Evolutionary conservation across 352 stramenopile species (phyloP).

Genomic region (Pythium myriotylum): DNA sequence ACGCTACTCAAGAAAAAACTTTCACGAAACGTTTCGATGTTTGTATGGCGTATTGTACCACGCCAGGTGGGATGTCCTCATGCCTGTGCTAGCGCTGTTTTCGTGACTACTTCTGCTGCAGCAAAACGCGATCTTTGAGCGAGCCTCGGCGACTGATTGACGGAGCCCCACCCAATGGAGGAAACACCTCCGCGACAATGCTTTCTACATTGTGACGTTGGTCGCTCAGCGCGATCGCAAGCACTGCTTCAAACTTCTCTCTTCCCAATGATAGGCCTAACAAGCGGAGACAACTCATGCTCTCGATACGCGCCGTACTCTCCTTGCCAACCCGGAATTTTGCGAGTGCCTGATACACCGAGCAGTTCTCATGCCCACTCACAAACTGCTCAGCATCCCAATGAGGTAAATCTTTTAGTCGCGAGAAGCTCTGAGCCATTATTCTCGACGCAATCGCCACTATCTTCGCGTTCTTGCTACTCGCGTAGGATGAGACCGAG

Average conservation of each 20-base stretch:
- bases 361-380: constrained; percentile 5
- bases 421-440: constrained; percentile 39
- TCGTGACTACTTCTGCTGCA: constrained; percentile 1
- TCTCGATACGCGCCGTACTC: constrained; percentile 41
- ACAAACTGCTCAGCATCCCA: constrained; percentile 15
- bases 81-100: too few relatives aligned
- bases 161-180: not conserved
- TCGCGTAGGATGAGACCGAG: constrained; percentile 41
- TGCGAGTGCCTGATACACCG: constrained; percentile 41
- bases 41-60: too few relatives aligned
- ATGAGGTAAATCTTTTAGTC: constrained; percentile 18
- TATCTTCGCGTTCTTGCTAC: constrained; percentile 65
- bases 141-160: constrained; percentile 14
- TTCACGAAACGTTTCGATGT: too few relatives aligned
- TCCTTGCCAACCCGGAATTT: constrained; percentile 57
- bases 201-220: constrained; percentile 28
- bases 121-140: constrained; percentile 24
- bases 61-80: too few relatives aligned
- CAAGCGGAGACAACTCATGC: constrained; percentile 40
- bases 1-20: too few relatives aligned
- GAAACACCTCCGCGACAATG: constrained; percentile 52
- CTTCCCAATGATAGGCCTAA: constrained; percentile 44
- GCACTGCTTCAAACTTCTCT: constrained; percentile 30
- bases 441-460: constrained; percentile 48
- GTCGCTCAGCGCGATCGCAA: constrained; percentile 34